Conservation (phyloP, 192 early-diverging fungal species). For the Backusella morwellensis region DNA sequence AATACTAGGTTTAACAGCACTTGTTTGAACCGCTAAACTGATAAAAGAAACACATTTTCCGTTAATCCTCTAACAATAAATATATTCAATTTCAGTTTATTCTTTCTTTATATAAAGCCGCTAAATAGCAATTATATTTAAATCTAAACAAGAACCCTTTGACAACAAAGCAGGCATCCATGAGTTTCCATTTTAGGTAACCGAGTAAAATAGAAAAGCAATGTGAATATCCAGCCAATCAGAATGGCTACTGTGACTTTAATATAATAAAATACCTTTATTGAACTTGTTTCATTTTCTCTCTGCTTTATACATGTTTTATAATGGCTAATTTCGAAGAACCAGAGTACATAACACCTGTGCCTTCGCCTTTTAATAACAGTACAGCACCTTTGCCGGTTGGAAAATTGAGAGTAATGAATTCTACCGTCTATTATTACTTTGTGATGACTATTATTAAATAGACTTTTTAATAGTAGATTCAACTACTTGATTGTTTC, state of each 20-base stretch:
- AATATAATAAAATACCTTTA: no score
- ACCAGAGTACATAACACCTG: neutral
- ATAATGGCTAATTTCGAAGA: neutral
- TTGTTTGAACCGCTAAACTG: neutral
- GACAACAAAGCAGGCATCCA: no score
- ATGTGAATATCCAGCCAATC: neutral
- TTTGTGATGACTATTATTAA: neutral
- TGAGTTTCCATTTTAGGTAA: neutral
- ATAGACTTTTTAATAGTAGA: constrained; percentile 30
- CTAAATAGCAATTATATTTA: neutral
- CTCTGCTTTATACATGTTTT: neutral
- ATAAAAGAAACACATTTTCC: neutral
- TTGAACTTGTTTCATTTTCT: neutral
- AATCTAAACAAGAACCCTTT: neutral
- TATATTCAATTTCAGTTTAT: neutral
- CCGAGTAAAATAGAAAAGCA: neutral
- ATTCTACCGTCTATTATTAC: neutral
- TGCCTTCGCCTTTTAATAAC: neutral
- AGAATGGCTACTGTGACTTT: no score
- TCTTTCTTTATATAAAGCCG: neutral
- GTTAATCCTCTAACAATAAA: neutral
- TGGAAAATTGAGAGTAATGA: neutral
- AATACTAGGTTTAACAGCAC: neutral
- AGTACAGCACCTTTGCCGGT: neutral
- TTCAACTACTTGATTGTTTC: constrained; percentile 57